phyloP scores from a whole-genome alignment of 1,139 yeast genomes.

The Pichia sp. region DNA sequence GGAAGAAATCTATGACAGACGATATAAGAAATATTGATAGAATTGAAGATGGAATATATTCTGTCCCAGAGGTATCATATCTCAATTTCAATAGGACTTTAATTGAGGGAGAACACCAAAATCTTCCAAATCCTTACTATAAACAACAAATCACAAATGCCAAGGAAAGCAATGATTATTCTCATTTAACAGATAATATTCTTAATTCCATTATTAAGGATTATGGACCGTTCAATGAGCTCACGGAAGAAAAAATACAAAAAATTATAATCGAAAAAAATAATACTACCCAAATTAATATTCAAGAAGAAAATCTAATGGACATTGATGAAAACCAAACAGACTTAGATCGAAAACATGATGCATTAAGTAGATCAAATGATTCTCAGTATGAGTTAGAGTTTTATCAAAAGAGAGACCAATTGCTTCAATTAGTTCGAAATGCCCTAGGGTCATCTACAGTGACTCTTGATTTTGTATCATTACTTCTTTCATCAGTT shows the following conservation, averaged over 20 bases:
- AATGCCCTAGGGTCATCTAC: slow-evolving; percentile 86
- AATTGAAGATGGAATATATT: slow-evolving; percentile 9
- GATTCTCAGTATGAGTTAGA: background rate
- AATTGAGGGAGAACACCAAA: slow-evolving; percentile 13
- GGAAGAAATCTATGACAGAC: no score
- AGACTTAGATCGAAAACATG: background rate
- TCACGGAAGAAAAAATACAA: slow-evolving; percentile 16
- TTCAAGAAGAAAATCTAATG: slow-evolving; percentile 1
- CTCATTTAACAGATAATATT: slow-evolving; percentile 15
- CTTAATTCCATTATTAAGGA: slow-evolving; percentile 17
- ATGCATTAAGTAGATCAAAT: background rate
- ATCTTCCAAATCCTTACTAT: slow-evolving; percentile 16
- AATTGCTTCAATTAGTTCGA: slow-evolving; percentile 24
- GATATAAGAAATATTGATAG: no score
- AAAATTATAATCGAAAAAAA: slow-evolving; percentile 5
- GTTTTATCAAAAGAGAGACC: slow-evolving; percentile 12
- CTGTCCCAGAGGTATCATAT: slow-evolving; percentile 2
- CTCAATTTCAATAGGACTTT: slow-evolving; percentile 16
- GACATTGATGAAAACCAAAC: background rate
- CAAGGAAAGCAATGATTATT: slow-evolving; percentile 8
- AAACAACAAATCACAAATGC: slow-evolving; percentile 4
- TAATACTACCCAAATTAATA: no score
- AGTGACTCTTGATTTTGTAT: slow-evolving; percentile 78
- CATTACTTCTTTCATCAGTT: slow-evolving; percentile 71
- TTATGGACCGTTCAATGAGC: slow-evolving; percentile 16